These are phyloP conservation scores for Halophytophthora batemanensis DNA, from an alignment of 352 stramenopile genomes.

Conservation along the genomic window DNA sequence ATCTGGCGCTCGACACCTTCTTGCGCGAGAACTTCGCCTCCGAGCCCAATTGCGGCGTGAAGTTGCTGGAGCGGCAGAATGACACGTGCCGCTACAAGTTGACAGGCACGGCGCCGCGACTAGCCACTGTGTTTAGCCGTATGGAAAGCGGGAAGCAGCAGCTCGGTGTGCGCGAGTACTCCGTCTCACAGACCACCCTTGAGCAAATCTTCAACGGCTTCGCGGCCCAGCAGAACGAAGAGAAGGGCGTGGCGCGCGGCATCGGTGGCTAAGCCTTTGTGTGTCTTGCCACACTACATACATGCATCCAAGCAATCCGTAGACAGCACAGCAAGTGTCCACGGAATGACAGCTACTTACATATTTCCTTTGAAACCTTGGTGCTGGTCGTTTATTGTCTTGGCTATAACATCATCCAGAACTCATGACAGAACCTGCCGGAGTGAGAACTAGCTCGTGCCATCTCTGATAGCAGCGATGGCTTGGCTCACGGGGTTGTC, in stretches of 20 bases:
- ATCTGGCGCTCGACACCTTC: conserved; percentile 40
- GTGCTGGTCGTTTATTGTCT: too few species aligned
- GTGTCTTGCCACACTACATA: too few species aligned
- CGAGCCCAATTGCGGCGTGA: conserved; percentile 20
- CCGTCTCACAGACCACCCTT: conserved; percentile 86
- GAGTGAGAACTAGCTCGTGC: too few species aligned
- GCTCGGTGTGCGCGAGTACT: conserved; percentile 80
- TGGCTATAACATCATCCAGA: too few species aligned
- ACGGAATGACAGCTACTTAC: too few species aligned
- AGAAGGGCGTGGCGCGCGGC: conserved; percentile 53
- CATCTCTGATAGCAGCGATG: too few species aligned
- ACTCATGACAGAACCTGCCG: too few species aligned
- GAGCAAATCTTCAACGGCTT: conserved; percentile 94
- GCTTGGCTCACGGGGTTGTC: too few species aligned
- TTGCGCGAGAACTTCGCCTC: conserved; percentile 40
- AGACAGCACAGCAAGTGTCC: too few species aligned
- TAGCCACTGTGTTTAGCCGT: conserved; percentile 70
- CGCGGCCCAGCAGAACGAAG: conserved; percentile 70
- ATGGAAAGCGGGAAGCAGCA: conserved; percentile 50
- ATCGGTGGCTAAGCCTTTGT: conserved; percentile 15
- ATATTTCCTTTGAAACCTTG: too few species aligned
- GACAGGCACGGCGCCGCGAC: conserved; percentile 35
- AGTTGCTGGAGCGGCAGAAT: conserved; percentile 71
- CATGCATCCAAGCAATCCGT: too few species aligned
- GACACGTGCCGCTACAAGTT: conserved; percentile 71